A percentile compares a stretch with the other conserved stretches of the same genome.
phyloP scores from a whole-genome alignment of 1,284 basidiomycete species.

The Tilletia setariae region DNA sequence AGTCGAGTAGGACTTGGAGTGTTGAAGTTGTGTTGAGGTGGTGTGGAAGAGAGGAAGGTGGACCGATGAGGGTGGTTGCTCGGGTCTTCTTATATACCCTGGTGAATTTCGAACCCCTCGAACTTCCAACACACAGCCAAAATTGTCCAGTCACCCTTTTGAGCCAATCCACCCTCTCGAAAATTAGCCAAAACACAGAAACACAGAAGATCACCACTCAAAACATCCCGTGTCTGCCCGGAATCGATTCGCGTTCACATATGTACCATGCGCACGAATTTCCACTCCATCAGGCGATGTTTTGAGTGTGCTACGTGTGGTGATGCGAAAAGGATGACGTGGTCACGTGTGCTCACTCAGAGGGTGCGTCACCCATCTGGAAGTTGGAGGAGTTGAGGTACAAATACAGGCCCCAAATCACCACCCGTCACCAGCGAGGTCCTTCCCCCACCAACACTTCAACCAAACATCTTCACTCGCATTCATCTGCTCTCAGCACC shows the following conservation, averaged over 20 bases:
- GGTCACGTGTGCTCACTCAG: no score
- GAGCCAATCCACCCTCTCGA: background rate
- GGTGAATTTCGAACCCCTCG: background rate
- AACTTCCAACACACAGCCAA: slow-evolving; percentile 5
- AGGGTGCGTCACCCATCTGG: no score
- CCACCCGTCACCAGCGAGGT: no score
- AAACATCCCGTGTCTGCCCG: no score
- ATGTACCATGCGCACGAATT: background rate
- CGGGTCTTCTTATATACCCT: background rate
- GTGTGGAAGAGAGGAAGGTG: background rate
- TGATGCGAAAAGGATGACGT: no score
- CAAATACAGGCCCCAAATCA: no score
- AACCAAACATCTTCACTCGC: background rate
- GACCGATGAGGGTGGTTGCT: background rate
- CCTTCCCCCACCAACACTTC: background rate
- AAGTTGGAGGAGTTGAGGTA: no score
- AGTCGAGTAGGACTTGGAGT: background rate
- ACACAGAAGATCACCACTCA: slow-evolving; percentile 19
- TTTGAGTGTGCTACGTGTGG: background rate
- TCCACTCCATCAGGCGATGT: slow-evolving; percentile 20
- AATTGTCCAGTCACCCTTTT: background rate
- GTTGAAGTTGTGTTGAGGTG: background rate
- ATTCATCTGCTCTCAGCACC: slow-evolving; percentile 7
- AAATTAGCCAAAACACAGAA: slow-evolving; percentile 24
- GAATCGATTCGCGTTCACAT: no score